A percentile compares a stretch with the other conserved stretches of the same genome.
These are phyloP conservation scores for Helminthosporium solani DNA, from an alignment of 2,329 filamentous ascomycete genomes.

Conservation along the genomic window DNA sequence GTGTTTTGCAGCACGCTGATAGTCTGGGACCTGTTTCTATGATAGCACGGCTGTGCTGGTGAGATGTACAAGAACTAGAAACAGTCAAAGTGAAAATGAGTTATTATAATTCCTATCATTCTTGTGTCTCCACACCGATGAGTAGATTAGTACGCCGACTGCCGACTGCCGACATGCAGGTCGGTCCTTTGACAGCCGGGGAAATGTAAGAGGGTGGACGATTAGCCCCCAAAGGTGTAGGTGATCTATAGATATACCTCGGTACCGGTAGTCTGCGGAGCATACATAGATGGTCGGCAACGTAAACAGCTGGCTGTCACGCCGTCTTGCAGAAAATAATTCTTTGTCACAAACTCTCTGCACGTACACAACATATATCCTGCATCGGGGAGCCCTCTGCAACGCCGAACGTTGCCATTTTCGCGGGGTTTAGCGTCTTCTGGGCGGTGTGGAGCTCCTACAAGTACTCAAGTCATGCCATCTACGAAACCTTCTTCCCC, in stretches of 20 bases:
- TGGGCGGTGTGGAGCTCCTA: constrained; percentile 10
- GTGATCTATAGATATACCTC: too few species aligned
- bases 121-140: neutral
- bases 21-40: constrained; percentile 53
- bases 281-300: too few species aligned
- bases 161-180: constrained; percentile 1
- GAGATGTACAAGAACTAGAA: constrained; percentile 13
- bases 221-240: too few species aligned
- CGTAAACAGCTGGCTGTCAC: too few species aligned
- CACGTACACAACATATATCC: too few species aligned
- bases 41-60: constrained; percentile 3
- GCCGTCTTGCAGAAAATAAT: too few species aligned
- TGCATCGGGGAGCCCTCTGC: too few species aligned
- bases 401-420: constrained; percentile 2
- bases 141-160: neutral
- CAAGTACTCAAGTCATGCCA: constrained; percentile 1
- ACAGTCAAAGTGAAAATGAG: constrained; percentile 6
- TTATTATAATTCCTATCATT: constrained; percentile 13
- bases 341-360: too few species aligned
- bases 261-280: too few species aligned
- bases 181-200: constrained; percentile 3
- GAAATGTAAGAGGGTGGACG: constrained; percentile 26
- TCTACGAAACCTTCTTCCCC: constrained; percentile 9
- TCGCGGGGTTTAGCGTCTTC: constrained; percentile 30
- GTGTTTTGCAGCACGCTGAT: constrained; percentile 50